phyloP scores from a whole-genome alignment of 164 flowering plant genomes.

The Piper longum region DNA sequence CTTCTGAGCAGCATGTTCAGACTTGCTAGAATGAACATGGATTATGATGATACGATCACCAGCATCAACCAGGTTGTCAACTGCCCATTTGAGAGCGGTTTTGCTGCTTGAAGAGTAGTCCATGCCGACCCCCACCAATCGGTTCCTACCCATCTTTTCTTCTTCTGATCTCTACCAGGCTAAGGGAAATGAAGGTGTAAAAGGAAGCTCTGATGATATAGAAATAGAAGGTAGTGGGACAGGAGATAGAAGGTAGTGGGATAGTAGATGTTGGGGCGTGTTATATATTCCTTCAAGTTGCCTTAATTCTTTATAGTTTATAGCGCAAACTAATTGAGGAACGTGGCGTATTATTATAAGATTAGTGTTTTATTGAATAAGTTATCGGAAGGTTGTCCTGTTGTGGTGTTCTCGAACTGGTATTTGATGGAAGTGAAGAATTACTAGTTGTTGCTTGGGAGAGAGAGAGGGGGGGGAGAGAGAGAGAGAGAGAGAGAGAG shows the following conservation, averaged over 20 bases:
- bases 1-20: slow-evolving; percentile 26
- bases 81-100: slow-evolving; percentile 43
- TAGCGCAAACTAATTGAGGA: not conserved
- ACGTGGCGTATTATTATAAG: too few species aligned
- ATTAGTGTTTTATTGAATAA: too few species aligned
- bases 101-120: slow-evolving; percentile 55
- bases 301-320: not conserved
- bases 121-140: slow-evolving; percentile 45
- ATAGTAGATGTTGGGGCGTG: not conserved
- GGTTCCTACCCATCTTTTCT: slow-evolving; percentile 24
- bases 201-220: not conserved
- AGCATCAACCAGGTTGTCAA: slow-evolving; percentile 26
- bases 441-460: too few species aligned
- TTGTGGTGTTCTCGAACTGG: too few species aligned
- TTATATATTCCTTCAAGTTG: not conserved
- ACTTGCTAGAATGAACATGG: slow-evolving; percentile 38
- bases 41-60: slow-evolving; percentile 35
- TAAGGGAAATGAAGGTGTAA: too few species aligned
- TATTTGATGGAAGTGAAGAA: too few species aligned
- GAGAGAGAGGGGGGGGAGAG: not conserved
- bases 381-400: too few species aligned
- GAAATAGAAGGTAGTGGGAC: not conserved
- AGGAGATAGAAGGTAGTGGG: not conserved
- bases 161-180: slow-evolving; percentile 3
- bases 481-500: not conserved